Conservation (phyloP, 768 basidiomycete genomes). For the Tricholoma matsutake region DNA sequence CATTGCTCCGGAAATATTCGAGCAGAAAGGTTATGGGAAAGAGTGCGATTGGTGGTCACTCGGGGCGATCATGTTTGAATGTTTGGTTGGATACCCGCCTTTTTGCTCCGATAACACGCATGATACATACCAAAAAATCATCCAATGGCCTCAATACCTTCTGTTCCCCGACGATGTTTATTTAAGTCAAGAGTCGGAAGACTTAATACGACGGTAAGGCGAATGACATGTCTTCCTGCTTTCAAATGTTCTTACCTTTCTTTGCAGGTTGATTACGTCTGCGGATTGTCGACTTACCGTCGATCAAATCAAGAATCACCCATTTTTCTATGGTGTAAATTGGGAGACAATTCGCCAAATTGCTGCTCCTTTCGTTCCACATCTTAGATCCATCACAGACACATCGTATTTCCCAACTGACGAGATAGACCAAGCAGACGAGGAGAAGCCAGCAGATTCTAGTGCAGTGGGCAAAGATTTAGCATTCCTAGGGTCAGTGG, state of each 20-base stretch:
- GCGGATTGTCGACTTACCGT: slow-evolving; percentile 74
- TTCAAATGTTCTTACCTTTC: background rate
- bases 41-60: slow-evolving; percentile 99
- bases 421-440: slow-evolving; percentile 76
- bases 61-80: slow-evolving; percentile 98
- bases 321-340: slow-evolving; percentile 95
- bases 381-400: slow-evolving; percentile 88
- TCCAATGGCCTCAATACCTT: slow-evolving; percentile 88
- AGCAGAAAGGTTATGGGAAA: slow-evolving; percentile 95
- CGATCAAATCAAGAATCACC: slow-evolving; percentile 87
- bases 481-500: slow-evolving; percentile 61
- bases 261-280: slow-evolving; percentile 72
- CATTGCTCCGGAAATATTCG: slow-evolving; percentile 96
- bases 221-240: background rate
- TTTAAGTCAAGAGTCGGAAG: slow-evolving; percentile 87
- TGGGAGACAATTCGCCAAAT: slow-evolving; percentile 87
- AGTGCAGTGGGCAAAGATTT: slow-evolving; percentile 52
- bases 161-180: slow-evolving; percentile 93
- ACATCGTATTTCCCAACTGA: slow-evolving; percentile 99
- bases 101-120: slow-evolving; percentile 95
- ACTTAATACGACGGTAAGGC: slow-evolving; percentile 75
- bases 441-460: slow-evolving; percentile 39
- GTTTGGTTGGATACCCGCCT: slow-evolving; percentile 93
- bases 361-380: slow-evolving; percentile 95
- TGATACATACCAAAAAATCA: slow-evolving; percentile 97